A percentile compares a stretch with the other conserved stretches of the same genome.
Evolutionary conservation across 768 basidiomycete genomes (phyloP).

Genomic region (Nidula microcarpa): DNA sequence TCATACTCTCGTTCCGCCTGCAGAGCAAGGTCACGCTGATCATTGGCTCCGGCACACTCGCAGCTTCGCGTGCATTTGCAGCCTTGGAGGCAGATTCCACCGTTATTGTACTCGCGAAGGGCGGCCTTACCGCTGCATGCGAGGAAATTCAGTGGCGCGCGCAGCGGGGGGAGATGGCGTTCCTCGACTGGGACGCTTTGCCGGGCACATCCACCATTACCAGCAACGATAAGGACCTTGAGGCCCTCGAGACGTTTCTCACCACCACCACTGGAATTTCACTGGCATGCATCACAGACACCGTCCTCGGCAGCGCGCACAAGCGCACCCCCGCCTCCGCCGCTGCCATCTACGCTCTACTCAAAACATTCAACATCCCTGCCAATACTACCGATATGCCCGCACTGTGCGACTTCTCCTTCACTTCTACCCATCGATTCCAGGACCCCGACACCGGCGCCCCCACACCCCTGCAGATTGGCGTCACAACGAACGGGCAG

Average conservation of each 20-base stretch:
- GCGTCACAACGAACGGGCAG: slow-evolving; percentile 87
- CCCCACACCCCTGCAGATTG: slow-evolving; percentile 63
- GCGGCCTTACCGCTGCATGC: slow-evolving; percentile 47
- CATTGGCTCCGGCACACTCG: slow-evolving; percentile 74
- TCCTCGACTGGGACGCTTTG: slow-evolving; percentile 52
- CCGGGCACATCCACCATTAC: slow-evolving; percentile 19
- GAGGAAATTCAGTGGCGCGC: slow-evolving; percentile 72
- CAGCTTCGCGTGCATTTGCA: slow-evolving; percentile 79
- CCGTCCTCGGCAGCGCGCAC: slow-evolving; percentile 36
- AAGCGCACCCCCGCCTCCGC: slow-evolving; percentile 54
- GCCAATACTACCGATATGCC: slow-evolving; percentile 89
- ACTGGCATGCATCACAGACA: slow-evolving; percentile 83
- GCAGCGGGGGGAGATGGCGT: slow-evolving; percentile 47
- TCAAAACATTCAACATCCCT: slow-evolving; percentile 57
- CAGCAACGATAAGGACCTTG: slow-evolving; percentile 30
- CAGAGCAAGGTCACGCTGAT: slow-evolving; percentile 56
- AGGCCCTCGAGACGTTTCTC: slow-evolving; percentile 48
- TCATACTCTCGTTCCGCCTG: slow-evolving; percentile 74
- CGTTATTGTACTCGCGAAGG: slow-evolving; percentile 62
- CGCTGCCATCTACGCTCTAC: slow-evolving; percentile 49
- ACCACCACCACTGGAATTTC: slow-evolving; percentile 20
- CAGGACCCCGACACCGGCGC: slow-evolving; percentile 39
- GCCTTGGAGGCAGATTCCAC: slow-evolving; percentile 76
- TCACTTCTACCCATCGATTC: slow-evolving; percentile 85
- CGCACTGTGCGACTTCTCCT: slow-evolving; percentile 84